Conservation (phyloP, 768 basidiomycete species). For the Obba rivulosa region DNA sequence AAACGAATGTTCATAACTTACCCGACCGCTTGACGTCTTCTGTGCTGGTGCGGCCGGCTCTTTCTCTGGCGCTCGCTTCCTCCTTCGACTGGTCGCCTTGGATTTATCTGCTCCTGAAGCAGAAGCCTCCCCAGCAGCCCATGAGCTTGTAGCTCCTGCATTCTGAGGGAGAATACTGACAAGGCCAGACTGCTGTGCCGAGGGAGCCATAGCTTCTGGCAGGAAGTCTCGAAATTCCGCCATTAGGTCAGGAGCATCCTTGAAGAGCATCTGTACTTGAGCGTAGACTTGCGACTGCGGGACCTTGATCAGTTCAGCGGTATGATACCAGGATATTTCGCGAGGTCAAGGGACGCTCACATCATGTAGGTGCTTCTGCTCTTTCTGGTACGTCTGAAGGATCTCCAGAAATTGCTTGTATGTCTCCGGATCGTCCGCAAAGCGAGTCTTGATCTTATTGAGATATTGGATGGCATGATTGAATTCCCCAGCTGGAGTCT, state of each 20-base stretch:
- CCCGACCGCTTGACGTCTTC: conserved; percentile 44
- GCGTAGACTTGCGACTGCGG: conserved; percentile 67
- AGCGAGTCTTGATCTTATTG: conserved; percentile 97
- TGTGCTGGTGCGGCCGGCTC: conserved; percentile 54
- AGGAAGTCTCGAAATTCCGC: conserved; percentile 80
- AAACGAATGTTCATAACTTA: conserved; percentile 25
- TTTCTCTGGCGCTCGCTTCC: conserved; percentile 61
- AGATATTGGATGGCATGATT: conserved; percentile 95
- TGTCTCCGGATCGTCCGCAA: conserved; percentile 82
- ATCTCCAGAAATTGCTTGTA: conserved; percentile 90
- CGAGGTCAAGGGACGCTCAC: conserved; percentile 37
- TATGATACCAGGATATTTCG: conserved; percentile 1
- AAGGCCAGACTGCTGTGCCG: conserved; percentile 34
- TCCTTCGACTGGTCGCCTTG: conserved; percentile 43
- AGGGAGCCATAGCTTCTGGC: conserved; percentile 52
- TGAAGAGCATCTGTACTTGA: conserved; percentile 77
- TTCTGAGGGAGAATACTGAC: conserved; percentile 49
- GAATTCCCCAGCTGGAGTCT: conserved; percentile 53
- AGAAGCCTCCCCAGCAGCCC: conserved; percentile 17
- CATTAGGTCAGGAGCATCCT: conserved; percentile 73
- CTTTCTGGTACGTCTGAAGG: conserved; percentile 82
- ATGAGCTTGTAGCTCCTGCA: conserved; percentile 25
- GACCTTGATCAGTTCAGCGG: not conserved
- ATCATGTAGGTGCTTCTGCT: conserved; percentile 61
- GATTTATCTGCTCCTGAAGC: conserved; percentile 34